Base-by-base conservation (phyloP, 257 asterid genomes). In the Gynochthodes officinalis region DNA sequence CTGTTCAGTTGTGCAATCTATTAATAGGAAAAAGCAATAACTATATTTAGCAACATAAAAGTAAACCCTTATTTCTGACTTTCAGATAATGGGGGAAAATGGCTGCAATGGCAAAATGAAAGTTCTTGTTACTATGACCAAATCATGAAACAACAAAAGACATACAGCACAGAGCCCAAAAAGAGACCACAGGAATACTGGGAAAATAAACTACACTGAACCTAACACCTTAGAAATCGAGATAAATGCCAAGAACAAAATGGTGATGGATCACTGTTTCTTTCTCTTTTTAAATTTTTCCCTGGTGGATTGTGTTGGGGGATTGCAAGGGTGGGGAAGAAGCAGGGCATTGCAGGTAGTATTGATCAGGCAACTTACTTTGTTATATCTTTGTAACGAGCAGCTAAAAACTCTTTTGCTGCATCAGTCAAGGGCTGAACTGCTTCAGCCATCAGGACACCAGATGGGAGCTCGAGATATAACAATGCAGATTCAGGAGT, bases 361-460 rank as follows among this genome's bases (percentile, higher is more conserved):
- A 64, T 39, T 30, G 64, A 66, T 1, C 50, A 63, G 62, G 63
- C 32, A 76, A 67, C 90, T 80, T 79, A 93, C 98, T 90, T 90
- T 35, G 95, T 83, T 63, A 93, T 75, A 78, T 93, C 96, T 81
- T 86, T 93, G 76, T 87, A 93, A 54, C 92, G 92, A 52, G 79
- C 81, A 77, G 96, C 97, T 67, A 93, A 73, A 80, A 82, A 90
- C 78, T 87, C 91, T 60, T 87, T 91, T 74, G 98, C 98, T 28
- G 97, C 97, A 79, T 90, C 98, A 28, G 95, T 86, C 74, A 93
- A 77, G n/a, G 96, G 97, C 84, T 86, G 91, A 76, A 93, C 98
- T n/a, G 98, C 93, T 69, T 92, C 97, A 76, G 97, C 95, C 92
- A 90, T 92, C 66, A 90, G 80, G 48, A 88, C 88, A 64, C 93